Evolutionary conservation across 2,329 filamentous ascomycete genomes (phyloP).

Genomic region (Hypomyces rosellus): DNA sequence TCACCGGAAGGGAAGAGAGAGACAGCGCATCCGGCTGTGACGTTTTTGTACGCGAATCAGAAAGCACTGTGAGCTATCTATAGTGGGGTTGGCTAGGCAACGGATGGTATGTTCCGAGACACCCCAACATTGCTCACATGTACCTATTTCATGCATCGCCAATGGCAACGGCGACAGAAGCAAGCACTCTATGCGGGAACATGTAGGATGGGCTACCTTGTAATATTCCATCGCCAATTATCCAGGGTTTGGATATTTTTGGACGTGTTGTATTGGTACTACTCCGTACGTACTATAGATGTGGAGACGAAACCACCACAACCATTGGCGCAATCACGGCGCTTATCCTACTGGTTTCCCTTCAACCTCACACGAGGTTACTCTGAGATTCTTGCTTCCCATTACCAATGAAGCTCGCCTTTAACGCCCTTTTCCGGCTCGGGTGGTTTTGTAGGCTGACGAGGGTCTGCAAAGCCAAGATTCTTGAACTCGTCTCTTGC

Average conservation of each 20-base stretch:
- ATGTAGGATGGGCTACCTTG: too few species aligned
- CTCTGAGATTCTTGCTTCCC: background rate
- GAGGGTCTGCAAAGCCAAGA: conserved; percentile 59
- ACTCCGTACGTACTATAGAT: too few species aligned
- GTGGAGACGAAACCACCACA: too few species aligned
- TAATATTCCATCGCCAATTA: too few species aligned
- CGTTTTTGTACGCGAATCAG: conserved; percentile 13
- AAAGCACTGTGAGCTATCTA: conserved; percentile 3
- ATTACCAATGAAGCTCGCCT: conserved; percentile 32
- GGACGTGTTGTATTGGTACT: too few species aligned
- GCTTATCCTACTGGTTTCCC: too few species aligned
- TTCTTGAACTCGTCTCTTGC: conserved; percentile 93
- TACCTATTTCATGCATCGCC: background rate
- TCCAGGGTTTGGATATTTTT: too few species aligned
- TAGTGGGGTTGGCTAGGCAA: conserved; percentile 19
- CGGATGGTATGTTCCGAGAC: conserved; percentile 12
- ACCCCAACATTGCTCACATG: background rate
- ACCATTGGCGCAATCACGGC: too few species aligned
- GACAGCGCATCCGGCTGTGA: conserved; percentile 4
- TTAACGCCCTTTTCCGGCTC: conserved; percentile 29
- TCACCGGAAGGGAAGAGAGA: conserved; percentile 8
- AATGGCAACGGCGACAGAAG: background rate
- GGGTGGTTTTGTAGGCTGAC: conserved; percentile 14
- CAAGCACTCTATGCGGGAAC: background rate
- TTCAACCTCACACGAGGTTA: background rate